Percentiles rank a stretch among this genome's conserved stretches.
Evolutionary conservation across 148 eudicot genomes (phyloP).

Genomic region (Polygonum aviculare): DNA sequence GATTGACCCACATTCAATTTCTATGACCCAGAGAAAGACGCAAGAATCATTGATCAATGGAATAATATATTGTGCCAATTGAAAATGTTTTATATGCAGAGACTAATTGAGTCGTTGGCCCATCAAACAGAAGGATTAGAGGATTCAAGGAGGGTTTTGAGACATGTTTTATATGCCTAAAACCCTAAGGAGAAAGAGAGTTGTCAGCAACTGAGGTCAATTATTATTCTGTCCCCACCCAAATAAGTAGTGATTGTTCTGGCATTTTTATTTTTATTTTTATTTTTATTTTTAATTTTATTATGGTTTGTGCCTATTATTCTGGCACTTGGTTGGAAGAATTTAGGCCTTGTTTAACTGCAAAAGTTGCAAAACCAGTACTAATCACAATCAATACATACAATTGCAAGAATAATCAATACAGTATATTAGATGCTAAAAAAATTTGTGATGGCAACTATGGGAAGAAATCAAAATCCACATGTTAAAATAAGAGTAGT

Average conservation of each 20-base stretch:
- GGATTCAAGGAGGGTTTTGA: background rate
- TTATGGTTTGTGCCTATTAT: background rate
- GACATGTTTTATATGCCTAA: background rate
- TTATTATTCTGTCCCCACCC: background rate
- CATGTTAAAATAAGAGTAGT: no score
- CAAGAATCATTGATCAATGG: background rate
- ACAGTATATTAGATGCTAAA: no score
- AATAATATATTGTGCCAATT: background rate
- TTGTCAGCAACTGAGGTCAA: slow-evolving; percentile 6
- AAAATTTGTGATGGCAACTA: no score
- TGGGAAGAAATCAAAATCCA: no score
- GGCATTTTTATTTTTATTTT: background rate
- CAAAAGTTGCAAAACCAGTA: no score
- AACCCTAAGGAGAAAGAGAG: background rate
- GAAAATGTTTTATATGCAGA: background rate
- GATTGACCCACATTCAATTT: background rate
- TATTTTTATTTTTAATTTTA: background rate
- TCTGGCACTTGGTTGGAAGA: no score
- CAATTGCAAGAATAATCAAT: no score
- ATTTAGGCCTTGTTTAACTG: no score
- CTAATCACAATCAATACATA: no score
- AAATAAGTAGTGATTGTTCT: background rate
- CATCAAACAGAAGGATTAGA: background rate
- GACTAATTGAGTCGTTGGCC: background rate
- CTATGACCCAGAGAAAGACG: background rate